Conservation (phyloP, 768 basidiomycete species). For the Cystofilobasidium ferigula region DNA sequence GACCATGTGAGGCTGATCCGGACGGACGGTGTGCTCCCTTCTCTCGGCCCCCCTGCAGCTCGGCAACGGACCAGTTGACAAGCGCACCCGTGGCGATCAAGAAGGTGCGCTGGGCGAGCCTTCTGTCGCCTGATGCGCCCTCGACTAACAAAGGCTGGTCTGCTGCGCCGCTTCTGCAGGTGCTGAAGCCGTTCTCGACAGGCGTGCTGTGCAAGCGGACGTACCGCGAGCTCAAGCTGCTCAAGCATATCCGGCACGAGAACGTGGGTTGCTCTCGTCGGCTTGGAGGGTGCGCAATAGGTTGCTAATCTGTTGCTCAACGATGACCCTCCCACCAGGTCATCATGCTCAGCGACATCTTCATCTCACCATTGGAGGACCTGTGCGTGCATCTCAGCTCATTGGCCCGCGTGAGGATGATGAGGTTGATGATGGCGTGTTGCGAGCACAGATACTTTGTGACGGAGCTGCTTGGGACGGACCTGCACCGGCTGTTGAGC, state of each 20-base stretch:
- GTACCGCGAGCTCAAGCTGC: slow-evolving; percentile 2
- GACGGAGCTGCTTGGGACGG: neutral
- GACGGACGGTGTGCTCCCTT: too few species aligned
- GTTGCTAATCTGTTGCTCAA: too few species aligned
- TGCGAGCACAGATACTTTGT: slow-evolving; percentile 7
- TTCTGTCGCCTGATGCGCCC: too few species aligned
- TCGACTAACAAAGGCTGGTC: too few species aligned
- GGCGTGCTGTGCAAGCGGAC: slow-evolving; percentile 6
- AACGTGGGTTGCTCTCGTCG: neutral
- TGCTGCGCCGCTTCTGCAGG: neutral
- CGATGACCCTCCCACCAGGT: neutral
- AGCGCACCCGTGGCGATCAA: slow-evolving; percentile 5
- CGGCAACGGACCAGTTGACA: slow-evolving; percentile 1
- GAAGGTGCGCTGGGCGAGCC: slow-evolving; percentile 3
- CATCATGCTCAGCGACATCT: slow-evolving; percentile 9
- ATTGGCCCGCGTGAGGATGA: too few species aligned
- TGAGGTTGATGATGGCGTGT: too few species aligned
- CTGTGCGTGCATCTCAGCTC: neutral
- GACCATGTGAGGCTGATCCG: too few species aligned
- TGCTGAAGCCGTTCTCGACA: slow-evolving; percentile 5
- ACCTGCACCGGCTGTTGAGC: neutral
- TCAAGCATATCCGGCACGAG: slow-evolving; percentile 7
- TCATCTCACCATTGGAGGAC: slow-evolving; percentile 6
- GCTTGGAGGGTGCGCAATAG: too few species aligned
- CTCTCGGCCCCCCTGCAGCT: neutral